These are phyloP conservation scores for Melanogaster broomeanus DNA, from an alignment of 768 basidiomycete species.

Conservation along the genomic window DNA sequence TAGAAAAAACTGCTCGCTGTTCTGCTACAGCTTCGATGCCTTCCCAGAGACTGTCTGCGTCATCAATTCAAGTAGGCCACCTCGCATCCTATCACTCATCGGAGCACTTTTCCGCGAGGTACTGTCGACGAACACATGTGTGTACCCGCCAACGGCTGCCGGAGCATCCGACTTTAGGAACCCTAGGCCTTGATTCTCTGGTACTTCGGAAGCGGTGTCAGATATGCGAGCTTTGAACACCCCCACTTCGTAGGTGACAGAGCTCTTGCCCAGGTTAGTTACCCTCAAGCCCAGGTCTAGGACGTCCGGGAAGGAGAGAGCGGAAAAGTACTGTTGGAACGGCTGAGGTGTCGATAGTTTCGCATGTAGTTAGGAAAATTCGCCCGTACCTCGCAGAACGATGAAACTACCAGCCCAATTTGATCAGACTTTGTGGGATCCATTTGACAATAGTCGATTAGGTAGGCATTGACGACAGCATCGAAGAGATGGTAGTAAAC, in stretches of 20 bases:
- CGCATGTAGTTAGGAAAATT: background rate
- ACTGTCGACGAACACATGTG: constrained; percentile 81
- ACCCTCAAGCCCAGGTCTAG: constrained; percentile 73
- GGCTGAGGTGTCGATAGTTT: background rate
- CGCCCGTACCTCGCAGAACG: constrained; percentile 59
- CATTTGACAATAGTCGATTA: constrained; percentile 63
- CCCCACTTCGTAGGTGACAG: constrained; percentile 78
- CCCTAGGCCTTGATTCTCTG: background rate
- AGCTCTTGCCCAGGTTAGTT: constrained; percentile 67
- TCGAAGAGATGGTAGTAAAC: constrained; percentile 84
- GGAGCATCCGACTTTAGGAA: constrained; percentile 21
- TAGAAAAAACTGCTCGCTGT: background rate
- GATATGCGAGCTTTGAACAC: constrained; percentile 51
- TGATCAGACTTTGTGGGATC: constrained; percentile 49
- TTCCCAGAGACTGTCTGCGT: background rate
- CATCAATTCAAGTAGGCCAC: constrained; percentile 41
- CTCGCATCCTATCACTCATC: constrained; percentile 44
- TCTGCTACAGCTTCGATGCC: constrained; percentile 22
- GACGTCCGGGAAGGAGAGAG: constrained; percentile 71
- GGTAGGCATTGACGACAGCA: constrained; percentile 79
- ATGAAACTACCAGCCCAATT: constrained; percentile 81
- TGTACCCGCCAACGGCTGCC: constrained; percentile 59
- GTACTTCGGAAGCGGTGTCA: constrained; percentile 27
- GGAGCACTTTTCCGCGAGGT: constrained; percentile 54
- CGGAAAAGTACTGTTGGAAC: constrained; percentile 60